Conservation (phyloP, 331 rosid species). For the Telfairia occidentalis region DNA sequence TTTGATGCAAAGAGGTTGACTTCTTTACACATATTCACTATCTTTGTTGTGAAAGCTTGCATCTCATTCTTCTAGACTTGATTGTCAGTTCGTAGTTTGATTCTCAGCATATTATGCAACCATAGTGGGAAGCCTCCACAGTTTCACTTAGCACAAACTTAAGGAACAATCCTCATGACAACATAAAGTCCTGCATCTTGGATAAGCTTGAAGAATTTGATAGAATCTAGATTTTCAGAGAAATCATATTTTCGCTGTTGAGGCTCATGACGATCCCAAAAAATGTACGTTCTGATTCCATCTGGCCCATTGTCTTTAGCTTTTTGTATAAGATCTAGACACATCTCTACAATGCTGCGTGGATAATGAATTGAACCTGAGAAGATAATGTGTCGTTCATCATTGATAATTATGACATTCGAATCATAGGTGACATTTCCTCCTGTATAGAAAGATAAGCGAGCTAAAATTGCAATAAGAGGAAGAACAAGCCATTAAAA, state of each 20-base stretch:
- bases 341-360: background rate
- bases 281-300: background rate
- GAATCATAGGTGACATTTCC: background rate
- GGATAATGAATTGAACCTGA: background rate
- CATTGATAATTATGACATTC: background rate
- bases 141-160: conserved; percentile 56
- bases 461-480: background rate
- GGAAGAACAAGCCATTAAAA: background rate
- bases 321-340: background rate
- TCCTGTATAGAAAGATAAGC: background rate
- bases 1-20: conserved; percentile 8
- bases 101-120: conserved; percentile 55
- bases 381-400: background rate
- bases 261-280: background rate
- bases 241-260: conserved; percentile 38
- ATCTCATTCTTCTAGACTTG: background rate
- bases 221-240: conserved; percentile 42
- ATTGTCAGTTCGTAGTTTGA: conserved; percentile 34
- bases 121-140: conserved; percentile 71
- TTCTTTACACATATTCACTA: background rate
- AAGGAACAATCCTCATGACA: conserved; percentile 62
- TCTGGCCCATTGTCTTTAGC: background rate
- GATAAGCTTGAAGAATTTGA: conserved; percentile 48
- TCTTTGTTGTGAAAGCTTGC: background rate
- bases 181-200: conserved; percentile 49